phyloP scores from a whole-genome alignment of 768 basidiomycete genomes.

The Tylopilus subfusipes region DNA sequence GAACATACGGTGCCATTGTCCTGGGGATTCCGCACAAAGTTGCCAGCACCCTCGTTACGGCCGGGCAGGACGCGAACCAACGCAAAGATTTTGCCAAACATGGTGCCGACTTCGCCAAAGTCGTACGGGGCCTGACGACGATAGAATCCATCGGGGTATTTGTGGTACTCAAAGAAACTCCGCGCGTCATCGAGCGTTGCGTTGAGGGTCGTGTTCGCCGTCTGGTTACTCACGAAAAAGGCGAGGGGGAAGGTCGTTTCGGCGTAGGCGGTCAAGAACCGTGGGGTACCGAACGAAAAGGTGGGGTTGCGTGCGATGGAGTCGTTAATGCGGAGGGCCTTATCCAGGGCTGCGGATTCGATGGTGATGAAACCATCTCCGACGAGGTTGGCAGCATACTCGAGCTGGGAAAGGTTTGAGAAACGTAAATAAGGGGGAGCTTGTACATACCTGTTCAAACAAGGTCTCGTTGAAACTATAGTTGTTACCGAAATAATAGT shows the following conservation, averaged over 20 bases:
- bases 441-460: constrained; percentile 15
- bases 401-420: constrained; percentile 11
- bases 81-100: not conserved
- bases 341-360: constrained; percentile 21
- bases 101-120: not conserved
- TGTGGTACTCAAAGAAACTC: constrained; percentile 18
- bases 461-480: constrained; percentile 26
- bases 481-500: constrained; percentile 27
- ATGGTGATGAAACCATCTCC: constrained; percentile 20
- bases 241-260: constrained; percentile 25
- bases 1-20: constrained; percentile 14
- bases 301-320: constrained; percentile 26
- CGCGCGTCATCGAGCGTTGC: constrained; percentile 14
- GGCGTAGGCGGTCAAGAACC: constrained; percentile 20
- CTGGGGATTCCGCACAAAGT: constrained; percentile 10
- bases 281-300: constrained; percentile 20
- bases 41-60: constrained; percentile 15
- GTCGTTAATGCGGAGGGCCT: constrained; percentile 22
- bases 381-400: constrained; percentile 15
- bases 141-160: constrained; percentile 17
- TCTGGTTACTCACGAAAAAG: constrained; percentile 26
- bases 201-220: constrained; percentile 14
- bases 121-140: constrained; percentile 19
- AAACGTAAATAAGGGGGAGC: not conserved
- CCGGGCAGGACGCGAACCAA: constrained; percentile 13